A percentile compares a stretch with the other conserved stretches of the same genome.
Evolutionary conservation across 495 filamentous ascomycete genomes (phyloP).

Genomic region (Hypoxylon fuscum): DNA sequence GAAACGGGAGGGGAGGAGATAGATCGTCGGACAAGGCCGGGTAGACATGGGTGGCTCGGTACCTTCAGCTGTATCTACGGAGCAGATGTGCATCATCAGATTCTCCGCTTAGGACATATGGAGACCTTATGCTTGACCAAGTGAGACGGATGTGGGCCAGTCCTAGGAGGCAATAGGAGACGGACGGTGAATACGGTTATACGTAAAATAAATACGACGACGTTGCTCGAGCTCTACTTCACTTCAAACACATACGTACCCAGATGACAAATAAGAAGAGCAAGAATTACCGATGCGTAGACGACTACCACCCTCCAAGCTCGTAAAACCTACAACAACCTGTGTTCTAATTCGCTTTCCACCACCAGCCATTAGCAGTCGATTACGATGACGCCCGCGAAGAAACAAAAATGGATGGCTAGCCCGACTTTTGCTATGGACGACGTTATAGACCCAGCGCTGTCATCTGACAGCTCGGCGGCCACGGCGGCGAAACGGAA

Average conservation of each 20-base stretch:
- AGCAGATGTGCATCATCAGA: conserved; percentile 24
- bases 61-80: conserved; percentile 17
- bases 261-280: conserved; percentile 17
- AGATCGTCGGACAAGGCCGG: conserved; percentile 9
- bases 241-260: conserved; percentile 2
- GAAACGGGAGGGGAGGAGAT: conserved; percentile 3
- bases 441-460: conserved; percentile 19
- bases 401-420: conserved; percentile 10
- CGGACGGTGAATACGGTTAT: conserved; percentile 18
- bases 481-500: conserved; percentile 23
- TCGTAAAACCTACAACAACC: conserved; percentile 8
- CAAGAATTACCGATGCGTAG: conserved; percentile 5
- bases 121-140: conserved; percentile 1
- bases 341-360: background rate
- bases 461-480: background rate
- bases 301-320: conserved; percentile 24
- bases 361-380: conserved; percentile 1
- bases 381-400: conserved; percentile 16
- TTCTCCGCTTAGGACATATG: conserved; percentile 3
- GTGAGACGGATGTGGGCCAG: conserved; percentile 25
- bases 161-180: conserved; percentile 9
- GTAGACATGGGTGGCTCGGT: conserved; percentile 24
- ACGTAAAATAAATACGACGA: conserved; percentile 34
- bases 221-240: conserved; percentile 9
- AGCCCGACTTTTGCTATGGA: conserved; percentile 14